Evolutionary conservation across 2,329 filamentous ascomycete genomes (phyloP).

Genomic region (Talaromyces sp.): DNA sequence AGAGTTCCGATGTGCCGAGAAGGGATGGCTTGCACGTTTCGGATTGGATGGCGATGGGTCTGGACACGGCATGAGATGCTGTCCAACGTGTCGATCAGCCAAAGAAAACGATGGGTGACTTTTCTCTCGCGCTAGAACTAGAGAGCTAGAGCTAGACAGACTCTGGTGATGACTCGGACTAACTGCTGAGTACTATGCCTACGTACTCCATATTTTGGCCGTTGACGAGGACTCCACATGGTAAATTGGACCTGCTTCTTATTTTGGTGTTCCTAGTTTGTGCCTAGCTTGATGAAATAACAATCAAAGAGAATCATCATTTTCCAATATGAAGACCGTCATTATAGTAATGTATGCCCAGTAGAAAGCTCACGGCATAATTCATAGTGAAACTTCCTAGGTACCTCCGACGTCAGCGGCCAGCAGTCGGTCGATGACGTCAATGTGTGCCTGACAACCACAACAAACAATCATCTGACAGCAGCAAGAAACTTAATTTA

Average conservation of each 20-base stretch:
- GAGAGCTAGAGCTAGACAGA: too few relatives aligned
- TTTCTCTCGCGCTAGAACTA: not conserved
- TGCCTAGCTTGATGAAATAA: not conserved
- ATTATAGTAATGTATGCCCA: not conserved
- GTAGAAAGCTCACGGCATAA: not conserved
- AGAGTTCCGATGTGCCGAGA: not conserved
- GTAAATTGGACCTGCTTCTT: not conserved
- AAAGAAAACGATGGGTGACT: not conserved
- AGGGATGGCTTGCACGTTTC: not conserved
- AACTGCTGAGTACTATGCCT: too few relatives aligned
- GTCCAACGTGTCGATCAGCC: not conserved
- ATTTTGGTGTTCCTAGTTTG: not conserved
- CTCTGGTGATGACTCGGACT: conserved; percentile 1
- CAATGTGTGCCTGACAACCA: conserved; percentile 5
- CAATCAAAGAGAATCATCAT: not conserved
- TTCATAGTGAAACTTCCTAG: not conserved
- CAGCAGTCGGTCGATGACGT: not conserved
- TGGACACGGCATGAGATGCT: not conserved
- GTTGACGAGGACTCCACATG: not conserved
- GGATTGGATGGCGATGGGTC: not conserved
- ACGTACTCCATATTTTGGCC: not conserved
- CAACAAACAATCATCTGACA: not conserved
- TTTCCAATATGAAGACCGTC: not conserved
- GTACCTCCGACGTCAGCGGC: conserved; percentile 1
- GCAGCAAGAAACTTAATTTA: not conserved